Evolutionary conservation across 441 rosid genomes (phyloP), one percentile per base, ranked within the genome.

Genomic region (Eruca vesicaria): DNA sequence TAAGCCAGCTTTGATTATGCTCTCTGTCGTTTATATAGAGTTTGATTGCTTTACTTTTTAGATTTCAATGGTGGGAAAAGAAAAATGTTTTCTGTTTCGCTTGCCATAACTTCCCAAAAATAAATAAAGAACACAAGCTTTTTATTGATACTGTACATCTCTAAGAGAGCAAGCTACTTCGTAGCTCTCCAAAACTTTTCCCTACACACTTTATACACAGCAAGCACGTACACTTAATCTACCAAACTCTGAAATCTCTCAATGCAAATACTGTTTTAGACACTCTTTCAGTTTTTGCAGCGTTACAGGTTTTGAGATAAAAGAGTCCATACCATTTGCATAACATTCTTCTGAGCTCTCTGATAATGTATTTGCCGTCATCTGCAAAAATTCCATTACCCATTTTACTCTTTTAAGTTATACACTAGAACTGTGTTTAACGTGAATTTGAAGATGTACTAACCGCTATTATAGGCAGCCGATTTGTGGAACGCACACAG

Each of bases 271-370:
- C 71, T 87, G 85, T 66, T 85, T 88, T 2, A 95, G 82, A 71
- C 97, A 95, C 74, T 85, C 91, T 80, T 82, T 89, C 52, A 93
- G 80, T 69, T 93, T 95, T 65, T 87, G 91, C 75, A 87, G 87
- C 14, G 97, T 93, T 69, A 93, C 88, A 20, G 99, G 99, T 79
- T 95, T 93, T 12, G 99, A 91, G 60, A 89, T 90, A 75, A 93
- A 95, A 0, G 99, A 95, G 75, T 95, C 99, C 97, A 95, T 95
- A 43, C 99, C 99, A 68, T 89, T 95, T 59, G 88, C 90, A 53
- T 68, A 92, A 80, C 99, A 95, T 78, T 95, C 97, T 9, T 90
- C 97, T 71, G 91, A 91, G 75, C 97, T 93, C 79, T 93, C 99
- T 23, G 98, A 80, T 79, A 89, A 79, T 53, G 98, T 88, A 79